Percentiles rank a stretch among this genome's conserved stretches.
phyloP scores from a whole-genome alignment of 768 basidiomycete genomes.

The Panus rudis region DNA sequence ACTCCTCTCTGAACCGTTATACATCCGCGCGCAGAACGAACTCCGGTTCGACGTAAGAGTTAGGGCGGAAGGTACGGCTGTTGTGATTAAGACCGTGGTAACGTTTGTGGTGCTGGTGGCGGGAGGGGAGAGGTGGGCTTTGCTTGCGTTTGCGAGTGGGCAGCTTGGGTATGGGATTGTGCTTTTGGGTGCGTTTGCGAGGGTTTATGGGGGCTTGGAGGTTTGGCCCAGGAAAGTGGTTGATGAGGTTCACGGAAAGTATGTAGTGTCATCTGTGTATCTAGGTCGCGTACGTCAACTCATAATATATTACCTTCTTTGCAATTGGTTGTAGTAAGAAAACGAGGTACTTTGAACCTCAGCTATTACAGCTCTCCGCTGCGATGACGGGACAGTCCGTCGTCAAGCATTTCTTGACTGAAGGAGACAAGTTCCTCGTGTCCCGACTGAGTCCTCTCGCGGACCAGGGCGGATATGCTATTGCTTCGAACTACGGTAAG shows the following conservation, averaged over 20 bases:
- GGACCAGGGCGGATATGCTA: constrained; percentile 92
- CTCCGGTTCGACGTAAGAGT: constrained; percentile 67
- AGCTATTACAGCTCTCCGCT: constrained; percentile 54
- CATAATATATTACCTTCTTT: not conserved
- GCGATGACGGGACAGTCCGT: constrained; percentile 87
- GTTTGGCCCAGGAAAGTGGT: constrained; percentile 17
- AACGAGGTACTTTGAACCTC: constrained; percentile 35
- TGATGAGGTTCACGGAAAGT: constrained; percentile 22
- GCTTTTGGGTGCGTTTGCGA: constrained; percentile 50
- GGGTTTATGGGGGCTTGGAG: constrained; percentile 14
- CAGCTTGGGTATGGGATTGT: constrained; percentile 67
- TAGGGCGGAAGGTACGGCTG: constrained; percentile 78
- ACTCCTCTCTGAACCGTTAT: constrained; percentile 68
- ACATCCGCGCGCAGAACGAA: constrained; percentile 48
- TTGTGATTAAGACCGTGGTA: constrained; percentile 62
- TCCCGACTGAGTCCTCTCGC: constrained; percentile 76
- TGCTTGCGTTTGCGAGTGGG: constrained; percentile 82
- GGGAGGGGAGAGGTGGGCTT: constrained; percentile 38
- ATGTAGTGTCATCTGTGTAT: constrained; percentile 6
- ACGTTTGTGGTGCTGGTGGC: constrained; percentile 61
- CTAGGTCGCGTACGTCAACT: not conserved
- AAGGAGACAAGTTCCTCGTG: constrained; percentile 88
- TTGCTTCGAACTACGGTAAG: constrained; percentile 93
- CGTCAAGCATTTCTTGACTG: constrained; percentile 92
- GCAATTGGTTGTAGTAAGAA: constrained; percentile 11